Percentiles rank a stretch among this genome's conserved stretches.
Evolutionary conservation across 768 basidiomycete genomes (phyloP).

Genomic region (Favolaschia claudopus): DNA sequence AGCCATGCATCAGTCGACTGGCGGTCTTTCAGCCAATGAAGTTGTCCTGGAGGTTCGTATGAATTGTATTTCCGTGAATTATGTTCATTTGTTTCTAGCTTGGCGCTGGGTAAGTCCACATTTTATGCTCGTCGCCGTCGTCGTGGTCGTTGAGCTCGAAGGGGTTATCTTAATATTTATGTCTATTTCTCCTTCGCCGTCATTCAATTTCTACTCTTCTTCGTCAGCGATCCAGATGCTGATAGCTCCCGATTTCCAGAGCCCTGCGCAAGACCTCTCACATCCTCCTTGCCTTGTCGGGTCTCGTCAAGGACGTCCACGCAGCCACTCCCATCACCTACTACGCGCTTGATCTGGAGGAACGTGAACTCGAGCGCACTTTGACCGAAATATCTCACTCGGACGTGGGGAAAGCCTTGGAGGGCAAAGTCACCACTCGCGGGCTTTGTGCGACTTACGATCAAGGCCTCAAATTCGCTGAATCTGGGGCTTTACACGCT

Average conservation of each 20-base stretch:
- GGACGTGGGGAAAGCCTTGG: conserved; percentile 64
- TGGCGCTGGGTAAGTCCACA: conserved; percentile 85
- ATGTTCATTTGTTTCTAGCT: conserved; percentile 42
- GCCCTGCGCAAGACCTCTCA: conserved; percentile 90
- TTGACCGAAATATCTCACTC: conserved; percentile 71
- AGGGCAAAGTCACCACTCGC: conserved; percentile 78
- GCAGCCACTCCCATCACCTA: conserved; percentile 69
- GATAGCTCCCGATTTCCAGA: conserved; percentile 45
- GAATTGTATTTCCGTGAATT: too few species aligned
- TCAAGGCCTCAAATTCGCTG: conserved; percentile 82
- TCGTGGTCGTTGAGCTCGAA: conserved; percentile 3
- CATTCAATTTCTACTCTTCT: background rate
- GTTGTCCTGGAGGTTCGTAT: conserved; percentile 68
- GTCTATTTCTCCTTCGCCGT: conserved; percentile 13
- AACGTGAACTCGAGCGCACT: conserved; percentile 83
- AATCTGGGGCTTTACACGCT: conserved; percentile 63
- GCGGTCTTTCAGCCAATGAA: conserved; percentile 49
- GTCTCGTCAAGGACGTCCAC: conserved; percentile 48
- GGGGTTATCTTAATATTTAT: too few species aligned
- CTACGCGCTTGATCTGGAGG: conserved; percentile 93
- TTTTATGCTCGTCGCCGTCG: conserved; percentile 15
- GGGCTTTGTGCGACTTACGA: conserved; percentile 95
- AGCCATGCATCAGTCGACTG: conserved; percentile 64
- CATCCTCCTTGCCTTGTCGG: conserved; percentile 76
- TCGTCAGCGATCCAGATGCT: conserved; percentile 15